Evolutionary conservation across 176 grass and related monocot species (phyloP), one percentile per base, ranked within the genome.

Genomic region (Echinochloa phyllopogon): DNA sequence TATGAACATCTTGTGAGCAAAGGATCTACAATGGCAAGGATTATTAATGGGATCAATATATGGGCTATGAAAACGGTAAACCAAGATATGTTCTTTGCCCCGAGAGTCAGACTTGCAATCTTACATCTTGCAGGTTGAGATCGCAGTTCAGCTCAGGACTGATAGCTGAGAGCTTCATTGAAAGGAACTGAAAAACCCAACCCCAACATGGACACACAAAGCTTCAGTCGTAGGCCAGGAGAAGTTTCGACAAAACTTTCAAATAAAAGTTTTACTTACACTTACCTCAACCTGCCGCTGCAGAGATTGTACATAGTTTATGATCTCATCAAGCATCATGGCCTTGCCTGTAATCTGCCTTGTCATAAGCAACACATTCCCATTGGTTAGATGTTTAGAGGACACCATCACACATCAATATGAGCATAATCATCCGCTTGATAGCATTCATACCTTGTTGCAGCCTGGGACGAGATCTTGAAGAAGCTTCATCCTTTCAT

Each of bases 321-420:
- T 98, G 60, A 98, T 98, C 85, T 98, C 95, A 91, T 98, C 95
- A 80, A 98, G 95, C 93, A 98, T 98, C 93, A 95, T 90, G 36
- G 95, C 95, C 83, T 98, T 98, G 68, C 95, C 93, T 75, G 89
- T 95, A 40, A 93, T 98, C 95, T 98, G 65, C 68, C 21, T 86
- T 67, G 83, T 13, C 24, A 84, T 27, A 88, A 82, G 13, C 12
- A 86, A 78, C 67, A 57, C 56, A 29, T 17, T 64, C 47, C 21
- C 15, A 55, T 37, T 18, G 25, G 45, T 60, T 69, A 65, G 27
- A 65, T 23, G n/a, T 18, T 60, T 50, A 65, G n/a, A 65, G 33
- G 16, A 29, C 43, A 50, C 5, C 15, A 53, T 6, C 20, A 56
- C 37, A 79, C 57, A 51, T 74, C 42, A 82, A 42, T 37, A 52